Base-by-base conservation (phyloP, 331 rosid genomes). In the Telfairia occidentalis region DNA sequence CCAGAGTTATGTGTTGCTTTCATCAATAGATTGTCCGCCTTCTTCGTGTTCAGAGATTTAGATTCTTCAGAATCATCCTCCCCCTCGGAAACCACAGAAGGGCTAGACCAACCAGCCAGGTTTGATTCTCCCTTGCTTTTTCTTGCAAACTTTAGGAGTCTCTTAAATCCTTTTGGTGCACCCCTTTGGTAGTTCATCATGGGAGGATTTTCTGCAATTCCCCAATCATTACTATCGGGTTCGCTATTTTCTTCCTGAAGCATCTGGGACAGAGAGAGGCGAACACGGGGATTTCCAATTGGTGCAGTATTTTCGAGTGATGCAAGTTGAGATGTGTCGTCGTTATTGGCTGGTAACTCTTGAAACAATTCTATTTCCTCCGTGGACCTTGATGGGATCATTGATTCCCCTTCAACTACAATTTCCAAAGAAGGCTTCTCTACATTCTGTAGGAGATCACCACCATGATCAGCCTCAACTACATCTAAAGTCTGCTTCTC, bases 191-290 rank as follows among this genome's bases (percentile, higher is more conserved):
- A 90, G 76, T 88, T 80, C 82, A 88, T 86, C 73, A 85, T 78
- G 13, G 98, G 96, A 81, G 96, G 97, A 59, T 86, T 91, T 86
- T 90, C 98, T 9, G 97, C 97, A 83, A 86, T 91, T 73, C 97
- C 97, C 98, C 98, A 95, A 55, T 95, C 97, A 43, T 78, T 43
- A 58, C 52, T 85, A 71, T 95, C 98, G 19, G 89, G 88, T 77
- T 92, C 98, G 34, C 95, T 95, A 70, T 46, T 89, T 86, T 95
- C 98, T 77, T 95, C 98, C 85, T 88, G 97, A 79, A 95, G 87
- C 98, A 95, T 95, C 88, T 95, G 98, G 26, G 96, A 91, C 81
- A 95, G 85, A 79, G 98, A 95, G 82, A 91, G 98, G 70, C 93
- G 98, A 64, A 95, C 87, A 34, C 93, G 96, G n/a, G 92, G 89